Evolutionary conservation across 805 yeast species (phyloP).

Genomic region (Wickerhamiella sorbophila): DNA sequence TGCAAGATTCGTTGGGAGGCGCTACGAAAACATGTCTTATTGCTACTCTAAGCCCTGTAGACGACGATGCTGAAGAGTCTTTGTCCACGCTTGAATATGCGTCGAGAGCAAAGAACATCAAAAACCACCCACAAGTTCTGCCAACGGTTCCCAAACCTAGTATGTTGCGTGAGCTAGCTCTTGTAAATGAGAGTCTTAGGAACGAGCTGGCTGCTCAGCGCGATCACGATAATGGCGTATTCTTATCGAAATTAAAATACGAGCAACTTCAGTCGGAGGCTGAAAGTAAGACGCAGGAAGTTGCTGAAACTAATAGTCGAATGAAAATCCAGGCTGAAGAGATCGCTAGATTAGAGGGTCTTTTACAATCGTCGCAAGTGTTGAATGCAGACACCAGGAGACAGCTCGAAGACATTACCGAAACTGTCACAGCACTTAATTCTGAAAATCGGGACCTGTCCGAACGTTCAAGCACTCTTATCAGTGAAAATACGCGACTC

Average conservation of each 20-base stretch:
- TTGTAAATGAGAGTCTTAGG: constrained; percentile 41
- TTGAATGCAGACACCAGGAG: background rate
- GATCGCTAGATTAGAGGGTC: background rate
- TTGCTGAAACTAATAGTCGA: background rate
- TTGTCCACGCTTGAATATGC: constrained; percentile 79
- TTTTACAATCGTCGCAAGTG: background rate
- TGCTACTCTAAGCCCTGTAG: constrained; percentile 79
- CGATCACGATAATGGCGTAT: constrained; percentile 55
- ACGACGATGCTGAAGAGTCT: constrained; percentile 64
- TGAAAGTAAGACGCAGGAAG: background rate
- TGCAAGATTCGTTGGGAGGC: constrained; percentile 82
- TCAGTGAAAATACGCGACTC: background rate
- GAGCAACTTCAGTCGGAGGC: constrained; percentile 21
- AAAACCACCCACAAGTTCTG: constrained; percentile 55
- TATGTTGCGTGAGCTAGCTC: constrained; percentile 37
- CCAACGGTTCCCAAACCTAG: constrained; percentile 46
- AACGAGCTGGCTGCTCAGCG: constrained; percentile 51
- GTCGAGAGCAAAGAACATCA: constrained; percentile 67
- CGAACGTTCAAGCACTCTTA: background rate
- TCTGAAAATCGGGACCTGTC: background rate
- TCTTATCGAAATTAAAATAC: constrained; percentile 38
- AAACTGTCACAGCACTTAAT: background rate
- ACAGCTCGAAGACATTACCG: background rate
- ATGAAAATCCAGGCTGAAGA: background rate
- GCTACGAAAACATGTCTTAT: constrained; percentile 73